Conservation (phyloP, 1,284 basidiomycete species). For the Ceratobasidium sp. region DNA sequence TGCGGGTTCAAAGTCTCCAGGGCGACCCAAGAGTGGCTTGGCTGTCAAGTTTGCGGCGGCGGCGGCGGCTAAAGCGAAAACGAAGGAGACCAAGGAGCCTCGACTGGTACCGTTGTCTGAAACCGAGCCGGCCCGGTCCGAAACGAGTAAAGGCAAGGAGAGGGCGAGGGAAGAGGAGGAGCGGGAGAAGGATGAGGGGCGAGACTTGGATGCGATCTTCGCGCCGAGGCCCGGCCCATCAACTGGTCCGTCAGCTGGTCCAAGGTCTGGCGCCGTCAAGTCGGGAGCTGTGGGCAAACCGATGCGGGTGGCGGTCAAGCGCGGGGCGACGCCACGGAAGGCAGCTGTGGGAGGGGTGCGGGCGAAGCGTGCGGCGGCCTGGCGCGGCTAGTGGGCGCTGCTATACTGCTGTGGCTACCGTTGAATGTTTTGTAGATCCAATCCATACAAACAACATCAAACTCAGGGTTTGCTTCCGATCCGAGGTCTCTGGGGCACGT, state of each 20-base stretch:
- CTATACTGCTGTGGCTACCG: background rate
- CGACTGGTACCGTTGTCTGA: background rate
- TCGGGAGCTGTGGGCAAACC: constrained; percentile 5
- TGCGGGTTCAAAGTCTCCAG: background rate
- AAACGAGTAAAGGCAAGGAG: constrained; percentile 7
- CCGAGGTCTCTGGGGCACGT: constrained; percentile 28
- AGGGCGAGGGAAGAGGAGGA: constrained; percentile 24
- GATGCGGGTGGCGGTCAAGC: constrained; percentile 30
- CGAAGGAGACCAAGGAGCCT: background rate
- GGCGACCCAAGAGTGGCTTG: constrained; percentile 3
- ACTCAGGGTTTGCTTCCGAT: constrained; percentile 24
- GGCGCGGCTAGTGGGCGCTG: constrained; percentile 2
- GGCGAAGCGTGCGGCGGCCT: constrained; percentile 8
- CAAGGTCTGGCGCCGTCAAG: background rate
- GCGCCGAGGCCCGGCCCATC: background rate
- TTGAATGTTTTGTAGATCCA: background rate
- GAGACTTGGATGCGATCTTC: constrained; percentile 27
- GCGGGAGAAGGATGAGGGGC: constrained; percentile 25
- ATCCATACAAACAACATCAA: background rate
- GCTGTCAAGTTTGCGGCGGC: constrained; percentile 28
- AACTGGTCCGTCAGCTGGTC: background rate
- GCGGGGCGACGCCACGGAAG: constrained; percentile 13
- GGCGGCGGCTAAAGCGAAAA: constrained; percentile 4
- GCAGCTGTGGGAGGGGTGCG: constrained; percentile 15
- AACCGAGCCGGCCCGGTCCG: background rate